phyloP scores from a whole-genome alignment of 306 rosid species.

The Cicer arietinum region DNA sequence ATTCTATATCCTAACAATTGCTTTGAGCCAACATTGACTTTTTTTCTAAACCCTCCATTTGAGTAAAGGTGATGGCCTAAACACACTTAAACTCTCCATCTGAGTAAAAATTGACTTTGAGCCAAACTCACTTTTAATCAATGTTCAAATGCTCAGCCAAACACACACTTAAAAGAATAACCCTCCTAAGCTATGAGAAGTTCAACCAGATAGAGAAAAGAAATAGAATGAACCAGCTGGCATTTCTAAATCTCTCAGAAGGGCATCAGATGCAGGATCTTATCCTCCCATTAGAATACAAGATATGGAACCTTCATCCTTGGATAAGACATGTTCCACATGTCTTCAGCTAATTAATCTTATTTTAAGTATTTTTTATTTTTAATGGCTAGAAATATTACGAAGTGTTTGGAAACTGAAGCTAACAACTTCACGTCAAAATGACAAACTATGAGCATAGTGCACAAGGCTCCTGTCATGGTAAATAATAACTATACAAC shows the following conservation, averaged over 20 bases:
- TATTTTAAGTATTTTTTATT: slow-evolving; percentile 23
- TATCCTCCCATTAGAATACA: slow-evolving; percentile 21
- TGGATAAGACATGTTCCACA: slow-evolving; percentile 8
- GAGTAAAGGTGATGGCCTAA: background rate
- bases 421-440: background rate
- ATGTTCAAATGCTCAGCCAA: slow-evolving; percentile 16
- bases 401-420: background rate
- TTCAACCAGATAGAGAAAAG: slow-evolving; percentile 1
- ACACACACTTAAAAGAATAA: slow-evolving; percentile 16
- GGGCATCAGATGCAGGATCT: background rate
- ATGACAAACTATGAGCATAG: slow-evolving; percentile 16
- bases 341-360: slow-evolving; percentile 12
- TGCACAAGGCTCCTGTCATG: background rate
- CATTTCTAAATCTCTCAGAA: slow-evolving; percentile 20
- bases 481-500: background rate
- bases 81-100: background rate
- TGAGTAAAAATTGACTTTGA: background rate
- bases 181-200: slow-evolving; percentile 7
- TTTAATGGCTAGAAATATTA: slow-evolving; percentile 8
- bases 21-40: background rate
- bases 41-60: background rate
- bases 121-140: slow-evolving; percentile 11
- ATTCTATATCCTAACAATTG: too few species aligned
- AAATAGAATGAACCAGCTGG: slow-evolving; percentile 7
- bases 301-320: slow-evolving; percentile 3